phyloP scores from a whole-genome alignment of 441 rosid species.

The Populus tomentosa region DNA sequence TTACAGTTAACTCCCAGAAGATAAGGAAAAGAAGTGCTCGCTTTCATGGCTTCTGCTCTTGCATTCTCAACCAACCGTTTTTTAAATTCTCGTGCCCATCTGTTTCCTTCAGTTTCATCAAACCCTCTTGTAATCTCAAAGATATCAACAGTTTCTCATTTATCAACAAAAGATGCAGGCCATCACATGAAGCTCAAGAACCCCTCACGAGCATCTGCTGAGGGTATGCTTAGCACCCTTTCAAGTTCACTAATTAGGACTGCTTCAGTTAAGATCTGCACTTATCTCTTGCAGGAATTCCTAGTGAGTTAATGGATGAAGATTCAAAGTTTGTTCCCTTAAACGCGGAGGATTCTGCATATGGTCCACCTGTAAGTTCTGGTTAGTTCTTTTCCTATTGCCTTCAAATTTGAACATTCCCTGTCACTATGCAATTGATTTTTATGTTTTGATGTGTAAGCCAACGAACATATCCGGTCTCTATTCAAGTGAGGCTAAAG shows the following conservation, averaged over 20 bases:
- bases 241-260: neutral
- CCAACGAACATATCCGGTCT: too few relatives aligned
- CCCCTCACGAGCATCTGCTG: constrained; percentile 33
- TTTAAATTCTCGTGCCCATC: constrained; percentile 6
- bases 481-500: too few relatives aligned
- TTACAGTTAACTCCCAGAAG: neutral
- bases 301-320: constrained; percentile 38
- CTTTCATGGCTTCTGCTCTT: constrained; percentile 31
- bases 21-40: neutral
- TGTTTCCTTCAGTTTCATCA: constrained; percentile 20
- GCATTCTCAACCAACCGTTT: constrained; percentile 9
- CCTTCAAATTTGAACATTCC: too few relatives aligned
- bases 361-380: too few relatives aligned
- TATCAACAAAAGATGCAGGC: constrained; percentile 3
- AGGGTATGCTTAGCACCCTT: constrained; percentile 23
- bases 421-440: too few relatives aligned
- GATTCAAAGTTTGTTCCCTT: constrained; percentile 60
- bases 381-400: too few relatives aligned
- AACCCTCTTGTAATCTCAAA: constrained; percentile 1
- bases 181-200: constrained; percentile 23
- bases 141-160: constrained; percentile 3
- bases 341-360: too few relatives aligned
- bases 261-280: neutral
- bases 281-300: constrained; percentile 36
- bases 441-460: too few relatives aligned